A percentile compares a stretch with the other conserved stretches of the same genome.
These are phyloP conservation scores for Ramalina intermedia DNA, from an alignment of 495 filamentous ascomycete species.

Conservation along the genomic window DNA sequence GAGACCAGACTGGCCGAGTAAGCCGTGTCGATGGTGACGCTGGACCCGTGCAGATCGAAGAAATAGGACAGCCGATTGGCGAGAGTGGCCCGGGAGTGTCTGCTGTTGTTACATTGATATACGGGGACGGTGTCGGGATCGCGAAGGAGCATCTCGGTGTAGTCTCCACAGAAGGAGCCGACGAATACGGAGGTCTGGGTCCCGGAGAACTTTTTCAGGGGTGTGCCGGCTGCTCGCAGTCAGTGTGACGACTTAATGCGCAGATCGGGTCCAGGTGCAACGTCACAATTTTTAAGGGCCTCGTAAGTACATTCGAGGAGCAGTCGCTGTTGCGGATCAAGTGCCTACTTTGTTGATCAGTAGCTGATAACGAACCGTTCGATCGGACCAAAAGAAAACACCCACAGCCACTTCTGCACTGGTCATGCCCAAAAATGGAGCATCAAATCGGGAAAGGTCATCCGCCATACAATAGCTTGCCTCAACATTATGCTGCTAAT, in stretches of 20 bases:
- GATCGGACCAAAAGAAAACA: no score
- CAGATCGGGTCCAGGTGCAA: background rate
- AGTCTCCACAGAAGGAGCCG: constrained; percentile 10
- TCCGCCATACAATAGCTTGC: constrained; percentile 22
- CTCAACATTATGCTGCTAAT: background rate
- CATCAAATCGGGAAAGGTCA: constrained; percentile 25
- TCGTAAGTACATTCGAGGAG: constrained; percentile 37
- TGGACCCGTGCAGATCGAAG: constrained; percentile 13
- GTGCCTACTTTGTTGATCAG: constrained; percentile 7
- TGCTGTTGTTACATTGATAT: constrained; percentile 23
- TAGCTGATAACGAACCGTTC: no score
- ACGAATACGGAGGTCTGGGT: constrained; percentile 10
- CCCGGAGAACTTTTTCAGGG: constrained; percentile 10
- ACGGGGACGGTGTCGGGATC: constrained; percentile 6
- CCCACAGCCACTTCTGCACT: constrained; percentile 25
- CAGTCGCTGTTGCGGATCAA: constrained; percentile 26
- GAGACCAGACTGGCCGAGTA: constrained; percentile 38
- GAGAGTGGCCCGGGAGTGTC: constrained; percentile 1
- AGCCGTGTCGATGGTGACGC: constrained; percentile 18
- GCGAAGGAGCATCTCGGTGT: background rate
- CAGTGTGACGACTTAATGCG: no score
- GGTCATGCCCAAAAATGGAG: constrained; percentile 37
- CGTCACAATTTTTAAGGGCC: constrained; percentile 31
- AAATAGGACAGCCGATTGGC: constrained; percentile 18
- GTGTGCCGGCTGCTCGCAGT: constrained; percentile 8